Evolutionary conservation across 345 rosid genomes (phyloP).

Genomic region (Lagerstroemia speciosa): DNA sequence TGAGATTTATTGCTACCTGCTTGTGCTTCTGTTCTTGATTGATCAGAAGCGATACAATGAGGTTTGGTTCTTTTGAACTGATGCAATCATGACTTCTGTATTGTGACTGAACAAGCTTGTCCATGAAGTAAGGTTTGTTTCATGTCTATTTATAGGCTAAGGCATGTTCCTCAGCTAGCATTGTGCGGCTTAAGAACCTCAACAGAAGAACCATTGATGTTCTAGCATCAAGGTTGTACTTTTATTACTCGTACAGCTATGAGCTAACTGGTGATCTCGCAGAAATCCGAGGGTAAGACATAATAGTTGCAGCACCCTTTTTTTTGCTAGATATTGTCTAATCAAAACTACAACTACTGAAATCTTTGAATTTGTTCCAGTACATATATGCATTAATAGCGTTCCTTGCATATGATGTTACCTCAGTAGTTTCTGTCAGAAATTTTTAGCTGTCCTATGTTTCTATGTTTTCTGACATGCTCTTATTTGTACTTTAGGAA

Average conservation of each 20-base stretch:
- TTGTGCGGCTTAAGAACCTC: constrained; percentile 54
- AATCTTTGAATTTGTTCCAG: not conserved
- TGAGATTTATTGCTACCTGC: constrained; percentile 62
- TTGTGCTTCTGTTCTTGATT: constrained; percentile 64
- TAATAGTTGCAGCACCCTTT: not conserved
- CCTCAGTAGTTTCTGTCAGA: not conserved
- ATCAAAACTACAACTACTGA: not conserved
- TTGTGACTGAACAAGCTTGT: not conserved
- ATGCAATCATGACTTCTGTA: not conserved
- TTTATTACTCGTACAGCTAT: constrained; percentile 69
- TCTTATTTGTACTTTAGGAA: constrained; percentile 22
- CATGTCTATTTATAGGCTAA: constrained; percentile 47
- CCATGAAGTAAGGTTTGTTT: not conserved
- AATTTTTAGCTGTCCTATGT: not conserved
- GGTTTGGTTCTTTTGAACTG: constrained; percentile 20
- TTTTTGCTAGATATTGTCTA: not conserved
- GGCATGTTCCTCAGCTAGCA: constrained; percentile 76
- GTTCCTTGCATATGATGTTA: not conserved
- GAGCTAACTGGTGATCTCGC: constrained; percentile 77
- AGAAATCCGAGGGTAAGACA: constrained; percentile 67
- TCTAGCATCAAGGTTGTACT: constrained; percentile 67
- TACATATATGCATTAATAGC: not conserved
- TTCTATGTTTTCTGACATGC: not conserved
- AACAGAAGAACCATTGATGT: constrained; percentile 78
- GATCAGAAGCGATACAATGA: constrained; percentile 66